Evolutionary conservation across 2,329 filamentous ascomycete genomes (phyloP), one percentile per base, ranked within the genome.

Genomic region (Spiromastix sp.): DNA sequence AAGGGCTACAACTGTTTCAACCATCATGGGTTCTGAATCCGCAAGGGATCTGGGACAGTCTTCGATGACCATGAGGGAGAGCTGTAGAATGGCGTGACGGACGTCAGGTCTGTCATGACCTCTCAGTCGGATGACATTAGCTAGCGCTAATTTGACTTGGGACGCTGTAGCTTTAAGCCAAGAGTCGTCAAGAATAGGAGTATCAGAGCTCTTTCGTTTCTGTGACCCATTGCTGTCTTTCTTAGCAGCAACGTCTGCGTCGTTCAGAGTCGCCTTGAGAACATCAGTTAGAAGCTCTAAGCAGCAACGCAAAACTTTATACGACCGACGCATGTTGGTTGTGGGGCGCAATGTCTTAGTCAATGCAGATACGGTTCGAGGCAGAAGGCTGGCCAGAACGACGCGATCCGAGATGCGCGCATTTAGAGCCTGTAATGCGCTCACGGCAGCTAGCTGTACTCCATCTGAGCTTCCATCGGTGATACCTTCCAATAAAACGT

Each of bases 301-400:
- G 12, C 74, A 74, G 37, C 63, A 63, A 16, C 78, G 62, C 5
- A 96, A 63, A 0, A 93, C 71, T 26, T 70, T 73, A 45, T 70
- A 77, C 31, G 71, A 67, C 21, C 74, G 65, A 32, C 74, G 68
- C 45, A 71, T 69, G 26, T 72, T 66, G n/a, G 69, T 74, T 0
- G 79, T 81, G 1, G 77, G 76, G 4, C 81, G 79, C 33, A 93
- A 61, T 1, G 85, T 64, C 49, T 81, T 87, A 2, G 81, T 79
- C 16, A 98, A 63, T 1, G 78, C 76, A 3, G 91, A 96, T 0
- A 94, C 74, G 0, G 85, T 85, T 7, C 87, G 85, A 0, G 93
- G 91, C 27, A 96, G 68, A 50, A 98, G 91, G 42, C 75, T 87
- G 7, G 85, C 84, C 37, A 93, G 65, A 2, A 83, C 76, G n/a